Percentiles rank a stretch among this genome's conserved stretches.
phyloP scores from a whole-genome alignment of 2,329 filamentous ascomycete species.

The Pseudogymnoascus sp. region DNA sequence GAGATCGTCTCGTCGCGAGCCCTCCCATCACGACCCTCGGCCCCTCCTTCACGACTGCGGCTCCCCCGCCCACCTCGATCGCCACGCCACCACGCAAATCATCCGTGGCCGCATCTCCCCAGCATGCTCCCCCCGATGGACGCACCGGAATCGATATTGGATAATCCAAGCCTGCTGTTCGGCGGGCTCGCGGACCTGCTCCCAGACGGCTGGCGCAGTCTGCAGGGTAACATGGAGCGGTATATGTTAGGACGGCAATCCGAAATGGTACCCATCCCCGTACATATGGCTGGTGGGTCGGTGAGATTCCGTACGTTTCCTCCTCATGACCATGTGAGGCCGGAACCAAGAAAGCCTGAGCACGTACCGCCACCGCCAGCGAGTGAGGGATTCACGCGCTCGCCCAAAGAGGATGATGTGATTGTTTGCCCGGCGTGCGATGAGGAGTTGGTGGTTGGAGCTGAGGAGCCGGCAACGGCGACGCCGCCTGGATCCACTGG shows the following conservation, averaged over 20 bases:
- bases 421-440: slow-evolving; percentile 82
- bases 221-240: not conserved
- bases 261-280: not conserved
- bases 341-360: slow-evolving; percentile 18
- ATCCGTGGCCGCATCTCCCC: not conserved
- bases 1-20: slow-evolving; percentile 2
- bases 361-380: slow-evolving; percentile 40
- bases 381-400: slow-evolving; percentile 71
- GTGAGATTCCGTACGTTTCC: not conserved
- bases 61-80: not conserved
- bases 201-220: not conserved
- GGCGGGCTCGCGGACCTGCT: not conserved
- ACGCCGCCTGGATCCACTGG: not conserved
- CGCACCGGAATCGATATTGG: not conserved
- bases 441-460: slow-evolving; percentile 59
- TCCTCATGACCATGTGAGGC: not conserved
- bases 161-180: not conserved
- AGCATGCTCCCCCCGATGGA: not conserved
- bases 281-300: not conserved
- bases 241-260: not conserved
- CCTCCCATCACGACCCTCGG: not conserved
- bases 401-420: slow-evolving; percentile 61
- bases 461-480: slow-evolving; percentile 23
- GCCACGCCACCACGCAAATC: not conserved
- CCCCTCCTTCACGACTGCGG: not conserved